These are phyloP conservation scores for Allium sativum DNA, from an alignment of 106 monocot species.

Conservation along the genomic window DNA sequence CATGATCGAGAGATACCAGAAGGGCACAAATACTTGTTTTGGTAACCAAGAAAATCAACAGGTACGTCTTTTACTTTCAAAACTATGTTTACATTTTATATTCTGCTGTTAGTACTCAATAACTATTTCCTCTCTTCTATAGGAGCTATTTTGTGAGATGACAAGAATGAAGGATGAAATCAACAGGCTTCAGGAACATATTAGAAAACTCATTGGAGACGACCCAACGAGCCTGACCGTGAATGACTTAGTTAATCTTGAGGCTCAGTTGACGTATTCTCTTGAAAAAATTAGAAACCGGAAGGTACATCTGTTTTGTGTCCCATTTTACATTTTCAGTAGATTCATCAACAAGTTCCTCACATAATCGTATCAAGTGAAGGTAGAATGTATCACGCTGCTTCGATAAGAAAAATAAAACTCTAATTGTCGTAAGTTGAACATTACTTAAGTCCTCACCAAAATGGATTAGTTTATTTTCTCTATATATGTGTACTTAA, in stretches of 20 bases:
- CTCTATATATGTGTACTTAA: too few relatives aligned
- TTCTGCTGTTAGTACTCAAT: too few relatives aligned
- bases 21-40: slow-evolving; percentile 22
- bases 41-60: slow-evolving; percentile 29
- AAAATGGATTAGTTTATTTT: too few relatives aligned
- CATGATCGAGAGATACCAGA: slow-evolving; percentile 58
- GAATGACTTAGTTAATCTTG: slow-evolving; percentile 48
- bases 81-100: neutral
- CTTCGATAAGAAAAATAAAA: neutral
- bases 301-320: slow-evolving; percentile 34
- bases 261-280: slow-evolving; percentile 56
- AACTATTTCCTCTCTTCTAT: neutral
- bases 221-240: slow-evolving; percentile 34
- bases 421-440: neutral
- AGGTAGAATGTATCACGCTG: neutral
- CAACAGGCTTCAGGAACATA: slow-evolving; percentile 47
- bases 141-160: slow-evolving; percentile 60
- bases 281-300: slow-evolving; percentile 51
- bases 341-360: neutral
- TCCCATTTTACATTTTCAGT: neutral
- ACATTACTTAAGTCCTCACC: too few relatives aligned
- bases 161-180: slow-evolving; percentile 50
- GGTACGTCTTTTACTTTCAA: slow-evolving; percentile 13
- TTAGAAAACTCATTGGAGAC: slow-evolving; percentile 48
- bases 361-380: too few relatives aligned